Evolutionary conservation across 306 rosid species (phyloP), one percentile per base, ranked within the genome.

Genomic region (Cicer yamashitae): DNA sequence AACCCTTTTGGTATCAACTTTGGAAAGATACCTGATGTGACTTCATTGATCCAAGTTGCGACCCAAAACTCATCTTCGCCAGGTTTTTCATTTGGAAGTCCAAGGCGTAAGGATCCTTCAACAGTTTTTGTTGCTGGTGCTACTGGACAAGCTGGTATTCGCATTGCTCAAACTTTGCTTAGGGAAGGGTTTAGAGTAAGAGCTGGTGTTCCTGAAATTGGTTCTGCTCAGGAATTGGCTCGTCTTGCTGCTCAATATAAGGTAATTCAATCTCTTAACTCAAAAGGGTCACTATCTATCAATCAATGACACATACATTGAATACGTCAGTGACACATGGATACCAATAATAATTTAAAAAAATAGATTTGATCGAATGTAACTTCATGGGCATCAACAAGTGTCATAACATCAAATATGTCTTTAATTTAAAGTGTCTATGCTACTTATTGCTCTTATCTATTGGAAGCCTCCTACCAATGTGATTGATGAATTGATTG

Each of bases 91-190:
- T 87, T 94, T 67, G 96, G 94, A 11, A 84, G 43, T 67, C 43
- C 71, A 46, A 86, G 97, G 70, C 87, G 92, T 1, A 94, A 94
- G 87, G 99, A 94, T 50, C 79, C 96, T 10, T 66, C 88, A 1
- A 83, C 96, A 0, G 99, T 94, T 41, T 94, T 94, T 61, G 99
- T 94, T 44, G 96, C 99, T 0, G 96, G 97, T 0, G 97, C 98
- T 3, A 75, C 96, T 0, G 99, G 99, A 3, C 98, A 85, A 65
- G 93, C 96, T 1, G 99, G 99, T 22, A 67, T 89, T 77, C 96
- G 99, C 59, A 89, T 94, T 75, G 89, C 94, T 0, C 99, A 94
- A 70, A 70, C 85, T 1, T 78, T 94, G 71, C 73, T 94, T 10
- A 90, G 98, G 8, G 80, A 94, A 62, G 99, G 99, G 39, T 94